phyloP scores from a whole-genome alignment of 345 rosid genomes.

The Salix suchowensis region DNA sequence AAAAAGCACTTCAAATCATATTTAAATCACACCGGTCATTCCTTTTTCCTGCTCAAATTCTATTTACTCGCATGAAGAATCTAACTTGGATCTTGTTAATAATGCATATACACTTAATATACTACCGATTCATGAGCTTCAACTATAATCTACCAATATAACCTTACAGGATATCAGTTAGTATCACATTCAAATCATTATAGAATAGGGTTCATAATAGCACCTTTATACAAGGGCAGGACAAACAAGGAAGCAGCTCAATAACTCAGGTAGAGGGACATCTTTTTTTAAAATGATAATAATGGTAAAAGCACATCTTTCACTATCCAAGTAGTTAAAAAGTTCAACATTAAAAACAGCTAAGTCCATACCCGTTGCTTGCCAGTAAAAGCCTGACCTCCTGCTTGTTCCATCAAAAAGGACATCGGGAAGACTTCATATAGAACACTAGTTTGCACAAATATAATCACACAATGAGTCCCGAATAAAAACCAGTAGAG shows the following conservation, averaged over 20 bases:
- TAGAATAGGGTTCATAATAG: neutral
- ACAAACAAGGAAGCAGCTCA: neutral
- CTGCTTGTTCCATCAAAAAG: conserved; percentile 94
- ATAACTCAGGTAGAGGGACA: neutral
- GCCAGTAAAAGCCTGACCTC: conserved; percentile 93
- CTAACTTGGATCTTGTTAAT: neutral
- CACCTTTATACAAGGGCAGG: neutral
- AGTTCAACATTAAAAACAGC: neutral
- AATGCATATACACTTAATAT: neutral
- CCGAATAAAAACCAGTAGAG: neutral
- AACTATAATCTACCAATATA: neutral
- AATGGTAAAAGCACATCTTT: neutral
- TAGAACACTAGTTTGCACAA: conserved; percentile 50
- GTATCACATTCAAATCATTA: neutral
- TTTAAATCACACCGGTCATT: neutral
- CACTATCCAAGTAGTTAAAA: neutral
- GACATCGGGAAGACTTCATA: conserved; percentile 99
- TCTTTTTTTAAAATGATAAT: neutral
- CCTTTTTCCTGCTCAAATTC: neutral
- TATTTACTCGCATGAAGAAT: neutral
- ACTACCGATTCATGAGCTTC: neutral
- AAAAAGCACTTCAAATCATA: neutral
- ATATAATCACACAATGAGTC: conserved; percentile 1
- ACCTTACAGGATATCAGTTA: neutral
- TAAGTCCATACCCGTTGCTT: conserved; percentile 57